These are phyloP conservation scores for Trichoderma gracile DNA, from an alignment of 2,329 filamentous ascomycete genomes.

Conservation along the genomic window DNA sequence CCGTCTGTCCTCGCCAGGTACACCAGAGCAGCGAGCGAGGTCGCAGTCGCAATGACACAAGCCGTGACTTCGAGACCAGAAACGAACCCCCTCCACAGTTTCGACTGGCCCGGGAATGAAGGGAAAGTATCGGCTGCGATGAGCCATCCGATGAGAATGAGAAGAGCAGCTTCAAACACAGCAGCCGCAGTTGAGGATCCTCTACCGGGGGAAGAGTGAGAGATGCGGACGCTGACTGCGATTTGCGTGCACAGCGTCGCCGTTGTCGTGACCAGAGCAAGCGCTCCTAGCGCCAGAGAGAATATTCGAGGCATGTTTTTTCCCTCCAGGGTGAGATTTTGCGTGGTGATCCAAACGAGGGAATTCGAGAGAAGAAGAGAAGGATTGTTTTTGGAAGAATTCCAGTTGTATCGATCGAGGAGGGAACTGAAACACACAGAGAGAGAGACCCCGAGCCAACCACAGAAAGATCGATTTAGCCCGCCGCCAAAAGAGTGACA, in stretches of 20 bases:
- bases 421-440: constrained; percentile 16
- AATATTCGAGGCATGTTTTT: constrained; percentile 7
- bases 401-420: constrained; percentile 3
- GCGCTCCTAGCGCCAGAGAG: constrained; percentile 21
- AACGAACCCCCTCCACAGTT: constrained; percentile 32
- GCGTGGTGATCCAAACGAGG: neutral
- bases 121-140: constrained; percentile 39
- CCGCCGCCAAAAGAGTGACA: neutral
- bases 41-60: constrained; percentile 47
- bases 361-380: constrained; percentile 1
- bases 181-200: constrained; percentile 34
- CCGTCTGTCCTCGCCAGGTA: constrained; percentile 36
- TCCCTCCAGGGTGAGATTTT: neutral
- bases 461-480: constrained; percentile 1
- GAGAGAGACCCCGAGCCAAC: neutral
- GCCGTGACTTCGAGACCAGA: constrained; percentile 40
- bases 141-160: constrained; percentile 33
- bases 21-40: constrained; percentile 49
- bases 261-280: constrained; percentile 29
- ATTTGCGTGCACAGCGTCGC: constrained; percentile 29
- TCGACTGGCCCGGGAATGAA: constrained; percentile 32
- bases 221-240: constrained; percentile 24
- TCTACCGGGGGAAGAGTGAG: constrained; percentile 16
- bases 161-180: constrained; percentile 34
- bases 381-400: constrained; percentile 8